Base-by-base conservation (phyloP, 441 rosid species). In the Flueggea neowawraea region DNA sequence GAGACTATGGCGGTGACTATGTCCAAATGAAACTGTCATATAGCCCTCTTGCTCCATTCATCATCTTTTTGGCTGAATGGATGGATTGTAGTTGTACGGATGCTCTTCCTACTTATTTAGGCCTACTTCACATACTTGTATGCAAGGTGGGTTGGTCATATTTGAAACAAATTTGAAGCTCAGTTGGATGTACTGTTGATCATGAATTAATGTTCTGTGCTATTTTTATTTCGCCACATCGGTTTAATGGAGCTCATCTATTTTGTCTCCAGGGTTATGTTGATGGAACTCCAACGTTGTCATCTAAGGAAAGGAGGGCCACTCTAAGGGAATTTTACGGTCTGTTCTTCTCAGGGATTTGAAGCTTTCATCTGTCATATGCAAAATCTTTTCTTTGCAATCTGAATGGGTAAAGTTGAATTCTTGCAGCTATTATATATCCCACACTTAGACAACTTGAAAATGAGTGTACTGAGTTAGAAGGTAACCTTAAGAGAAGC, bases 321-420 rank as follows among this genome's bases (percentile, higher is more conserved):
- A 70, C 82, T 41, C 71, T 82, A 5, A 78, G 81, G 58, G 95
- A 88, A 67, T 84, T 88, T 72, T 84, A 85, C 14, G 89, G 95
- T 88, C 43, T 72, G 74, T 60, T 60, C 66, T 48, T 6, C 62
- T 50, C 22, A 10, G 39, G 43, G 45, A 52, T 47, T 51, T 66
- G 28, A 22, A 22, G 28, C 39, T 41, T 41, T n/a, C 12, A 12
- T 57, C 6, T 16, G 28, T 9, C 6, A 15, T 48, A 43, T 61
- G 31, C 52, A 10, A 45, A 3, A 5, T 65, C 28, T 54, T 66
- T 2, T 51, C 12, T 48, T 59, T 61, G 10, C 4, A 39, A 72
- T 55, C 50, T 53, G 11, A 63, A 31, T 57, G 55, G 59, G 32
- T 63, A 64, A 22, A 32, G 45, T 47, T 54, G 44, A 55, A 51